Evolutionary conservation across 2,329 filamentous ascomycete genomes (phyloP).

Genomic region (Ciborinia camelliae): DNA sequence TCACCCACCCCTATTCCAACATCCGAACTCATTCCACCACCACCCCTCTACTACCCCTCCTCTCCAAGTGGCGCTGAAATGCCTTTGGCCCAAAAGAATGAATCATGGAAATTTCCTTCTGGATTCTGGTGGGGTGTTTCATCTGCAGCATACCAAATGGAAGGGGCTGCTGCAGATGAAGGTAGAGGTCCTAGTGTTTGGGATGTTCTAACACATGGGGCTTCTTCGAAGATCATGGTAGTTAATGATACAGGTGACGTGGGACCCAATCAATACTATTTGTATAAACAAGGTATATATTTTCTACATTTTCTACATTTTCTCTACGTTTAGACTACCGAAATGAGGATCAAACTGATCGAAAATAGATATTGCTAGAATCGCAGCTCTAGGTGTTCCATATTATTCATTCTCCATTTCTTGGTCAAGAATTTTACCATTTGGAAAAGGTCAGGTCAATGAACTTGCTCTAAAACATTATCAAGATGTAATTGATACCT

Average conservation of each 20-base stretch:
- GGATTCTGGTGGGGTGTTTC: conserved; percentile 50
- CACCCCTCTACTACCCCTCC: conserved; percentile 26
- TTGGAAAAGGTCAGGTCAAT: conserved; percentile 49
- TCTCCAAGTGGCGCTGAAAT: conserved; percentile 25
- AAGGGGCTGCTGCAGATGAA: conserved; percentile 46
- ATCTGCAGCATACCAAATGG: conserved; percentile 45
- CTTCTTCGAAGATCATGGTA: conserved; percentile 28
- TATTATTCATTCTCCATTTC: conserved; percentile 52
- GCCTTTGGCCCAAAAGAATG: conserved; percentile 24
- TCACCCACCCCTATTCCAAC: conserved; percentile 30
- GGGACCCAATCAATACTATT: conserved; percentile 42
- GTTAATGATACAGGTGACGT: conserved; percentile 46
- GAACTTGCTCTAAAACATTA: conserved; percentile 50
- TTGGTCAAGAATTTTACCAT: conserved; percentile 52
- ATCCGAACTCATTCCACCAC: conserved; percentile 30
- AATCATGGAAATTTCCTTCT: conserved; percentile 32
- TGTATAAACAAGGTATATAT: conserved; percentile 51
- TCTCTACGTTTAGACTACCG: too few relatives aligned
- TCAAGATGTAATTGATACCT: conserved; percentile 50
- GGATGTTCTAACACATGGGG: conserved; percentile 39
- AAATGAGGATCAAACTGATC: neutral
- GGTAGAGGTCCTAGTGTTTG: conserved; percentile 44
- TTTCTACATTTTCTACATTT: neutral
- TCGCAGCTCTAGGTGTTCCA: conserved; percentile 50
- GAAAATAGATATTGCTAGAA: conserved; percentile 46